A percentile compares a stretch with the other conserved stretches of the same genome.
phyloP scores from a whole-genome alignment of 495 filamentous ascomycete species.

The Tuber microsphaerosporum region DNA sequence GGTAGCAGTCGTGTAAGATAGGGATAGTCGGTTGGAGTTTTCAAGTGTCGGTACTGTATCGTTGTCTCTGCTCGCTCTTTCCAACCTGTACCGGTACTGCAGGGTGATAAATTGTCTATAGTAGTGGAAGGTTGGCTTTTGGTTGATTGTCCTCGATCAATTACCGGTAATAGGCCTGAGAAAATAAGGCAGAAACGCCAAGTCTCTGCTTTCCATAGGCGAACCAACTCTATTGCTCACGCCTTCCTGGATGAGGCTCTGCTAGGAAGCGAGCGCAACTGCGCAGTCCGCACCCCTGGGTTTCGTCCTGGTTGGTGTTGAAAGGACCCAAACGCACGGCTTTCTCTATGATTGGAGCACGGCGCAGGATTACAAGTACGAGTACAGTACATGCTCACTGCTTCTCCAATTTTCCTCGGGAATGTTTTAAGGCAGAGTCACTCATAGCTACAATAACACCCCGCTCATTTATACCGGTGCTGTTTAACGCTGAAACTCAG shows the following conservation, averaged over 20 bases:
- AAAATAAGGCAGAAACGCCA: constrained; percentile 1
- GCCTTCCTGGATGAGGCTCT: not conserved
- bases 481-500: not conserved
- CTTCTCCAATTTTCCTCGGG: not conserved
- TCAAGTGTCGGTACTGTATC: not conserved
- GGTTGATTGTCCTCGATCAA: not conserved
- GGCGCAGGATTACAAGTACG: not conserved
- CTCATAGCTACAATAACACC: not conserved
- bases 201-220: not conserved
- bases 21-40: not conserved
- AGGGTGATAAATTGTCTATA: not conserved
- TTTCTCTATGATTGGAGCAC: not conserved
- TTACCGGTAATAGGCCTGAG: not conserved
- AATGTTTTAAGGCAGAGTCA: not conserved
- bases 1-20: not conserved
- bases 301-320: not conserved
- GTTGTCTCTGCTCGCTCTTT: not conserved
- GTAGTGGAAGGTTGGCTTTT: not conserved
- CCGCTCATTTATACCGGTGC: not conserved
- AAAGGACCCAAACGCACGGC: not conserved
- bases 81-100: not conserved
- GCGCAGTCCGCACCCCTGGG: not conserved
- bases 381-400: no score
- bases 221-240: not conserved
- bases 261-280: not conserved